Evolutionary conservation across 768 basidiomycete genomes (phyloP), one percentile per base, ranked within the genome.

Genomic region (Hericium rajendrae): DNA sequence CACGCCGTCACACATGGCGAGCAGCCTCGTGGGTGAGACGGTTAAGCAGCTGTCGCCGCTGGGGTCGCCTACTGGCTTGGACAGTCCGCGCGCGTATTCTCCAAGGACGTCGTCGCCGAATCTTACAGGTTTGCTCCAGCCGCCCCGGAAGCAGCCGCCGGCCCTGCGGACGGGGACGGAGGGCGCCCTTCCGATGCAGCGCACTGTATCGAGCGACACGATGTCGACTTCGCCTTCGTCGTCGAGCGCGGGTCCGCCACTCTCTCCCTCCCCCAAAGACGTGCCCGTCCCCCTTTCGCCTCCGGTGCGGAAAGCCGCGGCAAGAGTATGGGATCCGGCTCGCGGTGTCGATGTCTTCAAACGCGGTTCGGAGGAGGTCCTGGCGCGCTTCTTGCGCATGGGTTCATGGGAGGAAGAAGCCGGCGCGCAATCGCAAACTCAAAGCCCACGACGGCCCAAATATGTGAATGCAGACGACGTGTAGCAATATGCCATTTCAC

Each of bases 301-400:
- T 16, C 66, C 72, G 10, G 51, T 32, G 18, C 71, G 68, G 40
- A 81, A 78, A 63, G 76, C 59, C 22, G 66, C 78, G 20, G 79
- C 78, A 2, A 79, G 91, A 20, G 85, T 88, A 4, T 95, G 88
- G 84, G 91, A 94, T 67, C 92, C 92, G 16, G 83, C 84, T 10
- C 83, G 91, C 20, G 86, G 85, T 48, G 84, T 94, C 2, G 92
- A 94, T 58, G 64, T 88, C 41, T 92, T 94, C 72, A 94, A 92
- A 69, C 82, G 81, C 53, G 86, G 86, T 13, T 92, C 91, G 2
- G 91, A 94, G 68, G 88, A 94, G 64, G 90, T 93, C 24, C 75
- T 94, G 28, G 82, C 87, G 10, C 76, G 88, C 51, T 93, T 94
- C 70, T 73, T 93, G 73, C 86, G 81, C 66, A 84, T 86, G 79